A percentile compares a stretch with the other conserved stretches of the same genome.
Evolutionary conservation across 805 yeast species (phyloP).

Genomic region (Candida nonsorbophila): DNA sequence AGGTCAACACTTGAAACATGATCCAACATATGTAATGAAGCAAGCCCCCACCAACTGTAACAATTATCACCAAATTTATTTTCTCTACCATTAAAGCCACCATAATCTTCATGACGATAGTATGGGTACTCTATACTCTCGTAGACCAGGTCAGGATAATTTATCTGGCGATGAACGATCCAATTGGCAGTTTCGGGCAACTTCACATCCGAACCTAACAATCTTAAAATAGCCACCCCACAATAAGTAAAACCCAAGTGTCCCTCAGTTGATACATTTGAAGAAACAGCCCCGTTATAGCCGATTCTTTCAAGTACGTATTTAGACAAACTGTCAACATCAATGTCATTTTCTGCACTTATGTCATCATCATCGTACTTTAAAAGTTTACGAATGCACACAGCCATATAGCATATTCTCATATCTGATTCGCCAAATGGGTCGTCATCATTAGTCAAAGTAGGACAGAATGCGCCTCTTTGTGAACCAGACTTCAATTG

Average conservation of each 20-base stretch:
- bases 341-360: constrained; percentile 28
- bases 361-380: constrained; percentile 23
- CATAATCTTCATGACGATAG: constrained; percentile 51
- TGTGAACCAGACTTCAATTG: constrained; percentile 38
- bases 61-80: constrained; percentile 85
- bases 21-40: constrained; percentile 44
- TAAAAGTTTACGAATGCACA: constrained; percentile 52
- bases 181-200: constrained; percentile 43
- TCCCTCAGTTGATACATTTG: constrained; percentile 48
- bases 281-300: constrained; percentile 72
- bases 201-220: constrained; percentile 25
- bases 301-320: constrained; percentile 26
- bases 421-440: constrained; percentile 66
- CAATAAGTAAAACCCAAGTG: constrained; percentile 89
- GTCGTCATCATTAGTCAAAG: constrained; percentile 13
- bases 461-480: constrained; percentile 32
- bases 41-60: constrained; percentile 80
- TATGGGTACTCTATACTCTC: constrained; percentile 21
- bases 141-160: constrained; percentile 21
- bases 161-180: constrained; percentile 62
- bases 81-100: constrained; percentile 85
- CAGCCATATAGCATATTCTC: constrained; percentile 71
- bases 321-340: constrained; percentile 29
- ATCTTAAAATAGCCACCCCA: constrained; percentile 57
- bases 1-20: constrained; percentile 28